phyloP scores from a whole-genome alignment of 2,329 filamentous ascomycete species.

The Hypoxylon sp. region DNA sequence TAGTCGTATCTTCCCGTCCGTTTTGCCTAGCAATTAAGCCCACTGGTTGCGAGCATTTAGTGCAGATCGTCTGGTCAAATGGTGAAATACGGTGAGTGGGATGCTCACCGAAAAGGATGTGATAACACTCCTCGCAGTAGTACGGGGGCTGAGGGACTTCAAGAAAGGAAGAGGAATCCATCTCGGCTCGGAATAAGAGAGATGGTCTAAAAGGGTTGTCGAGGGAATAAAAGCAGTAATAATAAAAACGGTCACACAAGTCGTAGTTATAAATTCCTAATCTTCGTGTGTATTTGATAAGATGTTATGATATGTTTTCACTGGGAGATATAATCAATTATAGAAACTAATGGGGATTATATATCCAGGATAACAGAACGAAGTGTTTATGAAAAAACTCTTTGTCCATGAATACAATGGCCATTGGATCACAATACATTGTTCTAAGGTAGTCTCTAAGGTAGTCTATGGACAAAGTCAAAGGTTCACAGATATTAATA shows the following conservation, averaged over 20 bases:
- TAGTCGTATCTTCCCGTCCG: too few species aligned
- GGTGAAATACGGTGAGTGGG: not conserved
- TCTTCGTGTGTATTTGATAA: not conserved
- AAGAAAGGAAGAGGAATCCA: not conserved
- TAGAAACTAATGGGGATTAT: not conserved
- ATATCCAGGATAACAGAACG: not conserved
- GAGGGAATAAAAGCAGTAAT: not conserved
- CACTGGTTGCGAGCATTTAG: not conserved
- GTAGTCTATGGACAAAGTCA: not conserved
- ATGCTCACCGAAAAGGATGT: not conserved
- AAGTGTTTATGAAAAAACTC: not conserved
- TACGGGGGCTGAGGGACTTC: not conserved
- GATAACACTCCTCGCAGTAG: not conserved
- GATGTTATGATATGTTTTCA: not conserved
- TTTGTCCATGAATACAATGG: slow-evolving; percentile 1
- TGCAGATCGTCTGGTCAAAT: not conserved
- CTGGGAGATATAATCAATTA: not conserved
- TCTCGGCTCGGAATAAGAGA: not conserved
- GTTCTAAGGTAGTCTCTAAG: not conserved
- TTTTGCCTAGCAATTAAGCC: not conserved
- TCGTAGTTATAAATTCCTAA: not conserved
- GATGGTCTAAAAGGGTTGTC: not conserved
- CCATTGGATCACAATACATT: not conserved
- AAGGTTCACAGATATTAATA: not conserved
- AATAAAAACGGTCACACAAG: not conserved